A percentile compares a stretch with the other conserved stretches of the same genome.
Conservation (phyloP, 495 filamentous ascomycete species). For the Neurospora sp. region DNA sequence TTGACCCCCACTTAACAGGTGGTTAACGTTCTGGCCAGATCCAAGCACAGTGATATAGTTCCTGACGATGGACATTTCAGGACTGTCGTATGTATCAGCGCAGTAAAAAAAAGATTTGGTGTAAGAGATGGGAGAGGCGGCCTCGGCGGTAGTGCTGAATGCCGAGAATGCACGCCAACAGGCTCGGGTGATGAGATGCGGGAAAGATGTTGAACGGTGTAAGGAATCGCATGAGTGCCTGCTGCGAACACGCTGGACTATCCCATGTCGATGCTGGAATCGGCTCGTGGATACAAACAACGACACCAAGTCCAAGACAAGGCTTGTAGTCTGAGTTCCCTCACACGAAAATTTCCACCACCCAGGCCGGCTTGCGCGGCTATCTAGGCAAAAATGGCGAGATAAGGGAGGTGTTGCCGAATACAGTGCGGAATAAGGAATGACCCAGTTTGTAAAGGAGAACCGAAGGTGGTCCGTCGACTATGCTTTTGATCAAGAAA, state of each 20-base stretch:
- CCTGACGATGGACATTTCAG: not conserved
- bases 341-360: not conserved
- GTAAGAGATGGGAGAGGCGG: not conserved
- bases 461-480: slow-evolving; percentile 25
- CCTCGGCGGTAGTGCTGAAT: not conserved
- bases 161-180: not conserved
- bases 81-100: not conserved
- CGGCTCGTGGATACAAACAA: not conserved
- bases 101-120: not conserved
- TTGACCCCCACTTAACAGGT: not conserved
- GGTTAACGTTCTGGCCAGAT: not conserved
- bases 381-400: not conserved
- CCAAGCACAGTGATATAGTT: not conserved
- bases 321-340: not conserved
- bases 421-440: slow-evolving; percentile 18
- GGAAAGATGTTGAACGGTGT: not conserved
- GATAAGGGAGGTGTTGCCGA: slow-evolving; percentile 3
- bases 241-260: not conserved
- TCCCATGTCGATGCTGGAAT: not conserved
- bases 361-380: not conserved
- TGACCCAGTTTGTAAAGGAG: slow-evolving; percentile 25
- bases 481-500: slow-evolving; percentile 31
- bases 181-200: not conserved
- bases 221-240: not conserved
- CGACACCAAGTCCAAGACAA: not conserved